Evolutionary conservation across 1,139 yeast genomes (phyloP), one percentile per base, ranked within the genome.

Genomic region (Geotrichum citri-aurantii): DNA sequence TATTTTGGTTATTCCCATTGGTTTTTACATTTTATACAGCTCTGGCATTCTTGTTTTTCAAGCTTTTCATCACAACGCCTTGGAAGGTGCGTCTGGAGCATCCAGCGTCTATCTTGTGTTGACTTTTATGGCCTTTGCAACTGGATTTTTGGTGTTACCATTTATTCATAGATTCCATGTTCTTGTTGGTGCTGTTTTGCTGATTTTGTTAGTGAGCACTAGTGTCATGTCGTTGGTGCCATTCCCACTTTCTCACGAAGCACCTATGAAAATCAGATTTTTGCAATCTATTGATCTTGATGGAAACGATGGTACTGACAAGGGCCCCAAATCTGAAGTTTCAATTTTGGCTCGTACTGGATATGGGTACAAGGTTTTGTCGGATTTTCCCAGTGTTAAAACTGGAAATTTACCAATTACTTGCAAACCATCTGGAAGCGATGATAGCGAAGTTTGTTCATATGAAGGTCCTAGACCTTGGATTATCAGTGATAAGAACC

Each of bases 211-310:
- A 7, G 56, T 76, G 31, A 62, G 72, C 37, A 79, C 83, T 0
- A 71, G 79, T 0, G 63, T 77, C 2, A 63, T 71, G 3, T 71
- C 83, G 1, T 65, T 77, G 11, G 63, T 73, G 17, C 69, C 75
- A 26, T 71, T 74, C 11, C 86, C 96, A 11, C 87, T 85, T 68
- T 80, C 83, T 37, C 75, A 77, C 47, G 69, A 72, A 2, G 78
- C 82, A 47, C 96, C 96, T 10, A 72, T 88, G 70, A 89, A 88
- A 68, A 75, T 88, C 57, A 77, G 92, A 64, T 86, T 86, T 66
- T 71, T 83, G 40, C 91, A 90, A 69, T 71, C 75, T 1, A 75
- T 85, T 56, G 79, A 84, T 64, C 71, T 84, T 59, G 71, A 70
- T 52, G 54, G 52, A 6, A 61, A 57, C 0, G 68, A 58, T 24